Evolutionary conservation across 495 filamentous ascomycete species (phyloP).

Genomic region (Aspergillus kassunensis): DNA sequence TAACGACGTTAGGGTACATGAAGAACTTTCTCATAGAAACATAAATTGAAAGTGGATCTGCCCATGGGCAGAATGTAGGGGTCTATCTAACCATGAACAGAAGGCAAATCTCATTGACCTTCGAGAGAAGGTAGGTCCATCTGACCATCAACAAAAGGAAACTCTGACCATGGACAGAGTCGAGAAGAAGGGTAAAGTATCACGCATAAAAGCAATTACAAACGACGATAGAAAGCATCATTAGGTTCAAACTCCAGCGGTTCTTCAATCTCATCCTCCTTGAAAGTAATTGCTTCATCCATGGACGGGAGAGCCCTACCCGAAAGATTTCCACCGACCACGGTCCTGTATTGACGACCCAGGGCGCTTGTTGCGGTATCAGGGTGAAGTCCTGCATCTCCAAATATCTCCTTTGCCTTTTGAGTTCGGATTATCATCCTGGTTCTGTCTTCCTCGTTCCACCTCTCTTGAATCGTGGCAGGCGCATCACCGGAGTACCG

Average conservation of each 20-base stretch:
- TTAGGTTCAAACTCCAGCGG: slow-evolving; percentile 10
- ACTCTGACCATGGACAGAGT: not conserved
- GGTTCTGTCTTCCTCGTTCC: slow-evolving; percentile 59
- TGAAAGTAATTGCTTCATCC: slow-evolving; percentile 27
- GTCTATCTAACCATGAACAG: not conserved
- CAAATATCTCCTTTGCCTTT: slow-evolving; percentile 36
- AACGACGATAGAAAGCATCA: not conserved
- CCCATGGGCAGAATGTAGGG: not conserved
- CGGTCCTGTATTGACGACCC: slow-evolving; percentile 14
- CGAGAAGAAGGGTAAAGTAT: not conserved
- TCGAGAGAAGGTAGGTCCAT: too few relatives aligned
- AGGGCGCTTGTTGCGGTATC: slow-evolving; percentile 25
- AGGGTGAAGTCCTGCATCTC: slow-evolving; percentile 19
- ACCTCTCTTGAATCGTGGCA: slow-evolving; percentile 53
- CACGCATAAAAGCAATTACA: not conserved
- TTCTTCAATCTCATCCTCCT: slow-evolving; percentile 41
- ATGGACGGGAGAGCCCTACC: slow-evolving; percentile 35
- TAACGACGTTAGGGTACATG: slow-evolving; percentile 21
- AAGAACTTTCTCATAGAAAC: not conserved
- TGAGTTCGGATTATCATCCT: slow-evolving; percentile 40
- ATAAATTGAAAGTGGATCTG: not conserved
- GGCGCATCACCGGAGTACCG: slow-evolving; percentile 64
- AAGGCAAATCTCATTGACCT: too few relatives aligned
- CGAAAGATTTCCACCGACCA: not conserved
- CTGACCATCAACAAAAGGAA: not conserved